These are phyloP conservation scores for Penicillium sp. DNA, from an alignment of 2,329 filamentous ascomycete species.

Conservation along the genomic window DNA sequence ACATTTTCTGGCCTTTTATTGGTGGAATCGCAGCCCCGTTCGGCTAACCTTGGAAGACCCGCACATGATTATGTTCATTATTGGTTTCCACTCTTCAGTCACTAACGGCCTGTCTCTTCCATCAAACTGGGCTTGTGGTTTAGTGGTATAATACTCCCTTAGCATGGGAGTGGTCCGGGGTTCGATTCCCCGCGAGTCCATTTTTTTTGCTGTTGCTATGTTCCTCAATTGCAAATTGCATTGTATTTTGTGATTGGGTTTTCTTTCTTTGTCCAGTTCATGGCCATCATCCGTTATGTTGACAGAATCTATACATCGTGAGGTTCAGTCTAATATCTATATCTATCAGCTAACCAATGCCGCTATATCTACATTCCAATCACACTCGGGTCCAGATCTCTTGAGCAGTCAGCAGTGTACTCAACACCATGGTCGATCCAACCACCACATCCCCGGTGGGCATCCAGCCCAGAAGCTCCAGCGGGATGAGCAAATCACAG, in stretches of 20 bases:
- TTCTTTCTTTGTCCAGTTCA: not conserved
- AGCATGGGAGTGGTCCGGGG: slow-evolving; percentile 51
- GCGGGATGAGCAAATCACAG: slow-evolving; percentile 65
- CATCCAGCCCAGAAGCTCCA: slow-evolving; percentile 61
- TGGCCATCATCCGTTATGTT: not conserved
- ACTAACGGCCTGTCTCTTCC: accelerated
- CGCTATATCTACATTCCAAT: not conserved
- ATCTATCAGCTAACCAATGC: not conserved
- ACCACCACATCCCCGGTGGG: slow-evolving; percentile 53
- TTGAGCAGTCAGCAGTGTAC: slow-evolving; percentile 60
- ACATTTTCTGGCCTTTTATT: not conserved
- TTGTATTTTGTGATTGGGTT: not conserved
- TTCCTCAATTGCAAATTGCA: not conserved
- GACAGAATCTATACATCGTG: not conserved
- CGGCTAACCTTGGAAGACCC: no score
- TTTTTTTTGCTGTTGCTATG: slow-evolving; percentile 16
- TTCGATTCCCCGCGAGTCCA: slow-evolving; percentile 53
- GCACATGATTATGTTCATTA: not conserved
- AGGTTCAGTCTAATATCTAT: not conserved
- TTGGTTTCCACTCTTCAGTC: not conserved
- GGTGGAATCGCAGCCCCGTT: not conserved
- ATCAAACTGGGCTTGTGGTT: slow-evolving; percentile 41
- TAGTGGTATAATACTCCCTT: slow-evolving; percentile 52
- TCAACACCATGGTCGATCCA: slow-evolving; percentile 59
- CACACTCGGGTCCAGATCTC: slow-evolving; percentile 57